Evolutionary conservation across 2,329 filamentous ascomycete genomes (phyloP), one percentile per base, ranked within the genome.

Genomic region (Gliomastix tumulicola): DNA sequence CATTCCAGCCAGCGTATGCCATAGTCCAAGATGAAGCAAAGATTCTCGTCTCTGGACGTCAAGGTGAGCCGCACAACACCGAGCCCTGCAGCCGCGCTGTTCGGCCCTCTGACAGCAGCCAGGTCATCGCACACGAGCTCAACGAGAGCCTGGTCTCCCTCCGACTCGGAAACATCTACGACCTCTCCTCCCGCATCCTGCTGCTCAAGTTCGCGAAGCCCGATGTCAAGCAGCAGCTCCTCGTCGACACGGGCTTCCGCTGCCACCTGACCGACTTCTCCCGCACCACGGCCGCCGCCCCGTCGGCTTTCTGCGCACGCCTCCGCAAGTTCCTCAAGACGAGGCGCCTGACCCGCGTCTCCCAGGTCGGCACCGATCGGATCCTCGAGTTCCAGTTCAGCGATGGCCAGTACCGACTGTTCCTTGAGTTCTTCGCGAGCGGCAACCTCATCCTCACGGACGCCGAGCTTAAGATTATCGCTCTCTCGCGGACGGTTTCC

Each of bases 121-220:
- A 94, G 87, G 88, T 94, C 62, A 94, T 97, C 55, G 84, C 88
- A 39, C 87, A 94, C 58, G 92, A 98, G 74, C 84, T 98, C 44
- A 82, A 88, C 41, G 69, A 76, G 44, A 76, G 74, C 45, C 74
- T 98, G 37, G 77, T 83, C 40, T 78, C 79, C 41, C 72, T 97
- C 43, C 85, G 92, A 44, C 76, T 97, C 35, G 79, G 86, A 44
- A 98, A 98, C 56, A 82, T 96, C 57, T 97, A 98, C 66, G 92
- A 98, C 59, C 78, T 98, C 41, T 94, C 88, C 44, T 88, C 88
- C 46, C 88, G 90, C 55, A 96, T 97, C 54, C 87, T 97, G 54
- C 80, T 97, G 19, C 76, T 98, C 60, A 97, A 96, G 57, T 92
- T 98, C 55, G 81, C 88, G 38, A 94, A 92, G 58, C 88, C 90